Evolutionary conservation across 192 early-diverging fungal species (phyloP).

Genomic region (Borealophlyctis nickersoniae): DNA sequence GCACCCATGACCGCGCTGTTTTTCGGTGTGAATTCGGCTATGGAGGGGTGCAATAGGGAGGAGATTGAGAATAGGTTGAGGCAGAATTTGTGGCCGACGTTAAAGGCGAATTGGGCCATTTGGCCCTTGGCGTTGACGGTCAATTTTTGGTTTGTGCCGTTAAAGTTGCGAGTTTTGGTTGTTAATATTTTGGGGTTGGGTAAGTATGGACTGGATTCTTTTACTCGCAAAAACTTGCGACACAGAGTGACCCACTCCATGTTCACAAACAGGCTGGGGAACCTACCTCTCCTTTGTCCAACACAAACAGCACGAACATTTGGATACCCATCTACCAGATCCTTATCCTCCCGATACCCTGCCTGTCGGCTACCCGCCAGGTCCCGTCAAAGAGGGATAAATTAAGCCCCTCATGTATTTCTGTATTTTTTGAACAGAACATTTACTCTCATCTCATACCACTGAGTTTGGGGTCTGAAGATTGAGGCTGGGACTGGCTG

Average conservation of each 20-base stretch:
- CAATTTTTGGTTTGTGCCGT: constrained; percentile 27
- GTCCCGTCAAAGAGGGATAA: background rate
- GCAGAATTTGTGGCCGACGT: constrained; percentile 26
- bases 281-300: constrained; percentile 30
- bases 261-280: constrained; percentile 22
- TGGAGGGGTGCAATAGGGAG: constrained; percentile 7
- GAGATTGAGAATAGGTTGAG: constrained; percentile 19
- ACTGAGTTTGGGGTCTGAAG: too few species aligned
- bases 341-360: constrained; percentile 4
- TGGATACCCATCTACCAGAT: constrained; percentile 17
- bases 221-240: background rate
- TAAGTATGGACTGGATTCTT: background rate
- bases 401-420: too few species aligned
- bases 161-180: constrained; percentile 19
- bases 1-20: constrained; percentile 27
- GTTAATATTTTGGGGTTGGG: constrained; percentile 28
- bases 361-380: background rate
- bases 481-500: too few species aligned
- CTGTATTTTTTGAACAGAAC: too few species aligned
- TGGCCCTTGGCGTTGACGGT: constrained; percentile 26
- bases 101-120: constrained; percentile 28
- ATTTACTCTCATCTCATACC: too few species aligned
- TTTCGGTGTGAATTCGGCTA: constrained; percentile 21
- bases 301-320: constrained; percentile 23
- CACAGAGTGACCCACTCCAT: background rate